Conservation (phyloP, 306 rosid species). For the Cucurbita moschata region DNA sequence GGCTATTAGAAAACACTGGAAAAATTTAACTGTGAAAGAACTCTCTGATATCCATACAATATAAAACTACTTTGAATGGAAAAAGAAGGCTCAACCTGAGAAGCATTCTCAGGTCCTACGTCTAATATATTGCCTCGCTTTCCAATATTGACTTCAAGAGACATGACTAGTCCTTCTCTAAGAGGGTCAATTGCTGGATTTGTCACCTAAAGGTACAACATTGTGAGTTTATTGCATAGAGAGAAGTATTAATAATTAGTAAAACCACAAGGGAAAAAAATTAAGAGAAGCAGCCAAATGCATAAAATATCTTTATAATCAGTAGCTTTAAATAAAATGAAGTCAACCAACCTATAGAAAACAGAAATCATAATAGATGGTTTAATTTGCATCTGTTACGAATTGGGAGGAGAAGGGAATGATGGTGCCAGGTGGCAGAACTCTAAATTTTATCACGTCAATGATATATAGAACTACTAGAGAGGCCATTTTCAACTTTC, state of each 20-base stretch:
- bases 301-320: neutral
- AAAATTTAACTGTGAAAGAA: slow-evolving; percentile 9
- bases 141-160: slow-evolving; percentile 95
- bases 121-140: slow-evolving; percentile 78
- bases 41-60: neutral
- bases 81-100: slow-evolving; percentile 46
- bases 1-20: neutral
- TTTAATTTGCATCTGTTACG: neutral
- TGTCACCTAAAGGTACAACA: slow-evolving; percentile 50
- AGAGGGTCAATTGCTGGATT: slow-evolving; percentile 99
- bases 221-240: neutral
- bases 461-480: neutral
- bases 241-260: neutral
- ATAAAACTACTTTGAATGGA: neutral
- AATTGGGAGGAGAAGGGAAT: neutral
- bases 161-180: slow-evolving; percentile 97
- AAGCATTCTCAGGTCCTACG: slow-evolving; percentile 89
- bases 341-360: neutral
- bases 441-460: neutral
- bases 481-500: neutral
- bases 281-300: neutral
- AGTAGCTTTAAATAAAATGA: neutral
- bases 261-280: neutral
- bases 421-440: neutral
- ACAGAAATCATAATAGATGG: neutral